Conservation (phyloP, 2,329 filamentous ascomycete species). For the Fusarium sp. region DNA sequence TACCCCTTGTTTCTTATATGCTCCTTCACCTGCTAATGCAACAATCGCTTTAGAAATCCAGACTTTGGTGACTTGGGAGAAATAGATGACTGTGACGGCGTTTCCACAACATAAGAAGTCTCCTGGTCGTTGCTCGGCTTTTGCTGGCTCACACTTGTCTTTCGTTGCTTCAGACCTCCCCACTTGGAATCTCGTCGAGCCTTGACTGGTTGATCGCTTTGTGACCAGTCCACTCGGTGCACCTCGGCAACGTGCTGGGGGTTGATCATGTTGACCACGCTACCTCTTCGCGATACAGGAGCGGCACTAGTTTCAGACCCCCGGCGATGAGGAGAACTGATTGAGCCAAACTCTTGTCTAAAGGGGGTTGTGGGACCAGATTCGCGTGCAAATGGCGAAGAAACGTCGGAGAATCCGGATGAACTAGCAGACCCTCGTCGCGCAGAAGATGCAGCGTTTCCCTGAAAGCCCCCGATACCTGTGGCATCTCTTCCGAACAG, state of each 20-base stretch:
- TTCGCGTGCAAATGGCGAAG: constrained; percentile 32
- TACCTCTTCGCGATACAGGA: constrained; percentile 34
- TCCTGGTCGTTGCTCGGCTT: constrained; percentile 39
- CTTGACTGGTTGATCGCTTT: constrained; percentile 60
- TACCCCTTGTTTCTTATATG: not conserved
- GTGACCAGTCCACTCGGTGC: constrained; percentile 67
- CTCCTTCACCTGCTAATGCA: constrained; percentile 48
- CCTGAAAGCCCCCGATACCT: constrained; percentile 16
- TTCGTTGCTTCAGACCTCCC: constrained; percentile 56
- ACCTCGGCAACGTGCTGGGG: constrained; percentile 46
- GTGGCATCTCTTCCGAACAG: constrained; percentile 29
- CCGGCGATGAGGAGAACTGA: constrained; percentile 27
- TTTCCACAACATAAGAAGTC: constrained; percentile 10
- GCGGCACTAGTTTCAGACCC: constrained; percentile 31
- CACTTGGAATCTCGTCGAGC: constrained; percentile 61
- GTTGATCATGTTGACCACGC: constrained; percentile 25
- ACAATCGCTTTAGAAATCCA: constrained; percentile 59
- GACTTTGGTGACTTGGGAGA: constrained; percentile 51
- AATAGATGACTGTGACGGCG: constrained; percentile 1
- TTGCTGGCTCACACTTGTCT: constrained; percentile 51
- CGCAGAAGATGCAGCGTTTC: constrained; percentile 2
- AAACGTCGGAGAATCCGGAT: constrained; percentile 33
- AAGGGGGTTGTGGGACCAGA: constrained; percentile 33
- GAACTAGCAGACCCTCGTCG: constrained; percentile 36
- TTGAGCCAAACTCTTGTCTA: constrained; percentile 30